Evolutionary conservation across 768 basidiomycete genomes (phyloP).

Genomic region (Termitomyces sp.): DNA sequence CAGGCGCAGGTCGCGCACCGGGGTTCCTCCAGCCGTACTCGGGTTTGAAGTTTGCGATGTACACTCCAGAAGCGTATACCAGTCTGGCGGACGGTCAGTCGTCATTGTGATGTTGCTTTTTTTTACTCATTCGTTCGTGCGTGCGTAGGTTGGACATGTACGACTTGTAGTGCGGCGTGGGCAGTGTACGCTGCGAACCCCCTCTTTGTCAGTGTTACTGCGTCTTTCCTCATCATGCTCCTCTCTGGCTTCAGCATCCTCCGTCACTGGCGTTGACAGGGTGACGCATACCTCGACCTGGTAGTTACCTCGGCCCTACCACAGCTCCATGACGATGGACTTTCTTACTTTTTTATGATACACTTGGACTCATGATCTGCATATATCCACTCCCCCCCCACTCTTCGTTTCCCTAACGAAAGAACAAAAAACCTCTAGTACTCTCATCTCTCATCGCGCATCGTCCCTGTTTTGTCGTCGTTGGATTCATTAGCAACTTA

Average conservation of each 20-base stretch:
- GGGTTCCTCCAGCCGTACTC: slow-evolving; percentile 70
- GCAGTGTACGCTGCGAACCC: slow-evolving; percentile 39
- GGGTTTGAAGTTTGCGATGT: slow-evolving; percentile 76
- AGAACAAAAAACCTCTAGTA: not conserved
- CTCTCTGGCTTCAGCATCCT: slow-evolving; percentile 61
- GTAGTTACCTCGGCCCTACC: too few relatives aligned
- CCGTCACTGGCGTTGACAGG: slow-evolving; percentile 21
- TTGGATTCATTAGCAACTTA: slow-evolving; percentile 3
- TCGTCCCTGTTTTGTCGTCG: not conserved
- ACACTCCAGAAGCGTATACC: slow-evolving; percentile 71
- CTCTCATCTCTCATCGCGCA: not conserved
- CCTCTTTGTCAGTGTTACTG: slow-evolving; percentile 47
- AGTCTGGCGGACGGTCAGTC: slow-evolving; percentile 48
- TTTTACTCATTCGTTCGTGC: not conserved
- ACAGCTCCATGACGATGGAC: not conserved
- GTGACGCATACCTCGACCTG: too few relatives aligned
- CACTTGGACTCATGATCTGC: slow-evolving; percentile 1
- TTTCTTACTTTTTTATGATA: not conserved
- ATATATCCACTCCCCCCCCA: not conserved
- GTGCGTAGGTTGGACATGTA: slow-evolving; percentile 50
- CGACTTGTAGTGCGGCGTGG: slow-evolving; percentile 40
- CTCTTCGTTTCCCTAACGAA: too few relatives aligned
- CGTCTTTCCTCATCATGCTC: slow-evolving; percentile 58
- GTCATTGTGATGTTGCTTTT: not conserved
- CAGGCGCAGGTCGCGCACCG: slow-evolving; percentile 47